phyloP scores from a whole-genome alignment of 2,329 filamentous ascomycete genomes.

The Decorospora gaudefroyi region DNA sequence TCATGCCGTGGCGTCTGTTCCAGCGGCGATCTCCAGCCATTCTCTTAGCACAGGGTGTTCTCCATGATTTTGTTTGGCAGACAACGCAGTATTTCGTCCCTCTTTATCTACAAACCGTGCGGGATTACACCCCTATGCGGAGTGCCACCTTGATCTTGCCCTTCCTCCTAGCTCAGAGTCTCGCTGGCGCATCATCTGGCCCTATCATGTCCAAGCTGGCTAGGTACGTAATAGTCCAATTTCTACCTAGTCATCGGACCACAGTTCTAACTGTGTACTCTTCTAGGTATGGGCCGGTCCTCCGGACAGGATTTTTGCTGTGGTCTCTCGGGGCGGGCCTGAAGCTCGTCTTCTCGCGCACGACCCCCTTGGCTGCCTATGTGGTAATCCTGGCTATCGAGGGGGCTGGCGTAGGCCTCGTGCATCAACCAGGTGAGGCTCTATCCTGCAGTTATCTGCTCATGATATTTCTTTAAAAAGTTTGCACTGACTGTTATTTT shows the following conservation, averaged over 20 bases:
- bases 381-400: constrained; percentile 59
- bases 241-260: too few relatives aligned
- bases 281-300: too few relatives aligned
- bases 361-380: constrained; percentile 52
- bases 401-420: constrained; percentile 53
- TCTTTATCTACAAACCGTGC: constrained; percentile 64
- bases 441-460: too few relatives aligned
- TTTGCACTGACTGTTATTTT: too few relatives aligned
- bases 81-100: constrained; percentile 65
- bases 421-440: constrained; percentile 60
- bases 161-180: constrained; percentile 32
- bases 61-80: constrained; percentile 65
- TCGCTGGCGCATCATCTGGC: constrained; percentile 25
- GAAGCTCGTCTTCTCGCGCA: constrained; percentile 56
- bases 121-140: constrained; percentile 51
- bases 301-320: constrained; percentile 51
- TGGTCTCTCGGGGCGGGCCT: constrained; percentile 61
- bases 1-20: constrained; percentile 63
- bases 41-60: constrained; percentile 62
- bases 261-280: too few relatives aligned
- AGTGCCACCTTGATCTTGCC: constrained; percentile 59
- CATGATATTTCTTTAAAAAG: too few relatives aligned
- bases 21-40: constrained; percentile 58
- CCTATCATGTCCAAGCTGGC: constrained; percentile 26
- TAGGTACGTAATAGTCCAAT: constrained; percentile 29